A percentile compares a stretch with the other conserved stretches of the same genome.
Conservation (phyloP, 2,329 filamentous ascomycete genomes). For the Aureobasidium musti region DNA sequence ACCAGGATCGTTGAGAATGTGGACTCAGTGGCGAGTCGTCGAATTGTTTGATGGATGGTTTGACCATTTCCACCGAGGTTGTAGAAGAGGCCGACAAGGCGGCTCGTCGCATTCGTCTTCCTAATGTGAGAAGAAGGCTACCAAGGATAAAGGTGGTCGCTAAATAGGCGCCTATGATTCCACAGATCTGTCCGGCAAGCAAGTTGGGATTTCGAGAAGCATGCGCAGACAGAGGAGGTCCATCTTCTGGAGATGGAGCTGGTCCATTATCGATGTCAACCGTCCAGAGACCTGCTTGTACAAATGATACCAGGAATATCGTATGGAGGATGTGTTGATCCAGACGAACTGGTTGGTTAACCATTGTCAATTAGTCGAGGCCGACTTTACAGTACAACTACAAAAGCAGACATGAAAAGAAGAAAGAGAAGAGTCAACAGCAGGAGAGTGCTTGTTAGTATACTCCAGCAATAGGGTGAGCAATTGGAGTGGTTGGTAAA, state of each 20-base stretch:
- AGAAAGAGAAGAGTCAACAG: not conserved
- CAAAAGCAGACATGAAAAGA: not conserved
- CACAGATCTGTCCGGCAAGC: constrained; percentile 79
- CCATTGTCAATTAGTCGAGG: not conserved
- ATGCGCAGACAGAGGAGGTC: constrained; percentile 60
- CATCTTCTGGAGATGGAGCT: constrained; percentile 62
- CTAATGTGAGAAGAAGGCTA: constrained; percentile 54
- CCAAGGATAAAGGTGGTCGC: constrained; percentile 74
- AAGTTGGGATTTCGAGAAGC: constrained; percentile 63
- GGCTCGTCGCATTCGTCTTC: constrained; percentile 47
- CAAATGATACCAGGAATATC: not conserved
- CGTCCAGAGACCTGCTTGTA: constrained; percentile 38
- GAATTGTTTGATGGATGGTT: constrained; percentile 44
- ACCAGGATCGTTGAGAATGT: constrained; percentile 38
- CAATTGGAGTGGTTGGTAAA: not conserved
- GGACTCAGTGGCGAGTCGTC: constrained; percentile 42
- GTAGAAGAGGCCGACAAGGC: constrained; percentile 52
- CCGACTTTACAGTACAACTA: not conserved
- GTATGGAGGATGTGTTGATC: not conserved
- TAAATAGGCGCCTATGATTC: constrained; percentile 81
- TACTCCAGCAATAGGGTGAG: not conserved
- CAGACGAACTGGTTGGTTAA: not conserved
- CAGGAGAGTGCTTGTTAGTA: not conserved
- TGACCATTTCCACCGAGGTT: constrained; percentile 61
- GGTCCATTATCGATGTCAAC: constrained; percentile 58